Evolutionary conservation across 495 filamentous ascomycete species (phyloP), one percentile per base, ranked within the genome.

Genomic region (Podospora appendiculata): DNA sequence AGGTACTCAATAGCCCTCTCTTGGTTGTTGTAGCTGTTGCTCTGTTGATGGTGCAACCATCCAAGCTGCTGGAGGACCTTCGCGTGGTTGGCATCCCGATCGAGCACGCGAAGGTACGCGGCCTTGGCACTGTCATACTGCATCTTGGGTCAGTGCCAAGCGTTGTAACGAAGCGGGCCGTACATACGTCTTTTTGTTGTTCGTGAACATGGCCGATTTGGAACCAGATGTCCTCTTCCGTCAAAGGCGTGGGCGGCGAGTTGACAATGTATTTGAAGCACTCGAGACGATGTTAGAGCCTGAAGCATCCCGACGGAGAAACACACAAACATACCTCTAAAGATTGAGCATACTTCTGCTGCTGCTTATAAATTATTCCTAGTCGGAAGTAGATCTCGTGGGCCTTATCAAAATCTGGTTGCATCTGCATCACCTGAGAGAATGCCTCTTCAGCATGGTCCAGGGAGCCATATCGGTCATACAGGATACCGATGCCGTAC

Each of bases 201-300:
- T 99, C 93, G 65, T 99, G 89, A 45, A 99, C 93, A 68, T 99
- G 93, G 19, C 93, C 93, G 58, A 99, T 97, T 67, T 99, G 93
- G 71, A 99, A 99, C 92, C 92, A 97, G 54, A 99, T 99, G 62
- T 99, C 93, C 66, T 96, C 93, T 64, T 97, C 91, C 1, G 90
- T 97, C 66, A 99, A 70, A 13, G 93, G 93, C 4, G 89, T 80
- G 8, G 93, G 93, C 16, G 93, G 94, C 44, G 95, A 89, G 51
- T 81, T 88, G 49, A 96, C 89, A 53, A 99, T 99, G 66, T 95
- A 99, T 69, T 90, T 90, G 69, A 99, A 99, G 70, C 93, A 99
- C 89, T 96, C 41, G 7, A 17, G 38, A 40, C 17, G 43, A 44
- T 6, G 12, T 35, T 18, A 47, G 32, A 42, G 52, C 4, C 17